Base-by-base conservation (phyloP, 768 basidiomycete species). In the Clitopilus passeckerianus region DNA sequence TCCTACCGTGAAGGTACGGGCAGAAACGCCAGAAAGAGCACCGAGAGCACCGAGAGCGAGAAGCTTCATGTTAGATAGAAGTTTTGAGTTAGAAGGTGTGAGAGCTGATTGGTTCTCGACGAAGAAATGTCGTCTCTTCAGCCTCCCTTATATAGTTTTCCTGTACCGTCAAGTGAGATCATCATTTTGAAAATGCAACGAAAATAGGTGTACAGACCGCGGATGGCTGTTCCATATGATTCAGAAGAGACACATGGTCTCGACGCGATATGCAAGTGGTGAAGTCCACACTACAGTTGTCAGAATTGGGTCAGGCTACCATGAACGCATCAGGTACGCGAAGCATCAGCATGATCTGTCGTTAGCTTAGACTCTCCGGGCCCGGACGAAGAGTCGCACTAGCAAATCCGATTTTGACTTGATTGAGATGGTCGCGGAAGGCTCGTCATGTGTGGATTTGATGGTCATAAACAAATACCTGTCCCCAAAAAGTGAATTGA, bases 1-100 rank as follows among this genome's bases (percentile, higher is more conserved):
- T 1, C 70, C 12, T 44, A 83, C 82, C 0, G 79, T 83, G 61
- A 88, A 77, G 18, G 80, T 85, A 34, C 86, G 80, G 27, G 76
- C 82, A n/a, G 74, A 68, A 44, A 73, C 72, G 37, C 71, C 56
- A 1, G 73, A 71, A 18, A 71, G 43, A 41, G 77, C 62, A 24
- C 69, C 70, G 46, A 72, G 61, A 34, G 67, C 63, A 14, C 44
- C 23, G 54, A 65, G 53, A 34, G 65, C 35, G 30, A 41, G 30
- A 8, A 33, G 35, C 27, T 46, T 56, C 59, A 66, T 54, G 23
- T 41, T 41, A 41, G 10, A 14, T 12, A 14, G 37, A 41, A 41
- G 37, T 30, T 30, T 30, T 30, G 27, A 7, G 27, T 30, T 4
- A 30, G 27, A 30, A 7, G 27, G 7, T 30, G 27, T 30, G 27